Evolutionary conservation across 257 asterid species (phyloP), one percentile per base, ranked within the genome.

Genomic region (Ocimum tenuiflorum): DNA sequence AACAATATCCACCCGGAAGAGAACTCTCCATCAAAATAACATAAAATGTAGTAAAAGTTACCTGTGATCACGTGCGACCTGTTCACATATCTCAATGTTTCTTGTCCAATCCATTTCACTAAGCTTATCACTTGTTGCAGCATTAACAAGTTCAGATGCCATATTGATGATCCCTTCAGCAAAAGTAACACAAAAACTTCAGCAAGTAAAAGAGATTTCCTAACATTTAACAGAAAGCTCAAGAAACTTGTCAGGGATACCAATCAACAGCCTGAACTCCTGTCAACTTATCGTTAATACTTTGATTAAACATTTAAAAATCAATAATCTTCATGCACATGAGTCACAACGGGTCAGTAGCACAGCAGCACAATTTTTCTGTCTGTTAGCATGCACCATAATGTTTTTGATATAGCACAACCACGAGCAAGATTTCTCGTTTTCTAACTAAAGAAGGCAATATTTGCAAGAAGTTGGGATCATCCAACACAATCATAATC

Each of bases 61-160:
- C 96, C 84, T 80, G 76, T 81, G 88, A 78, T 94, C 99, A 41
- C 73, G 79, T 20, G 95, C 91, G 20, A 88, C 97, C 55, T 85
- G 68, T 72, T 94, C 99, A 75, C 99, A 94, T 36, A 94, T 85
- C 80, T 94, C 88, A 23, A 94, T 94, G 76, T 88, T 94, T 70
- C 85, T 94, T 11, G 79, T 80, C 99, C 99, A 94, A 55, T 94
- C 99, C 84, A 80, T 82, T 77, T 90, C 99, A 65, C 84, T 50
- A 63, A 90, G 96, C 65, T 90, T 90, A 70, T 88, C 96, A 65
- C 79, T 84, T 12, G 97, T 90, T 39, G 99, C 99, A 57, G 87
- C 77, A 77, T 70, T 86, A 39, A 94, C 97, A 78, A 94, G 96
- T 60, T 88, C 97, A 15, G 88, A 68, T 15, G 97, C 96, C 99